Percentiles rank a stretch among this genome's conserved stretches.
phyloP scores from a whole-genome alignment of 192 early-diverging fungal genomes.

The Coemansia asiatica region DNA sequence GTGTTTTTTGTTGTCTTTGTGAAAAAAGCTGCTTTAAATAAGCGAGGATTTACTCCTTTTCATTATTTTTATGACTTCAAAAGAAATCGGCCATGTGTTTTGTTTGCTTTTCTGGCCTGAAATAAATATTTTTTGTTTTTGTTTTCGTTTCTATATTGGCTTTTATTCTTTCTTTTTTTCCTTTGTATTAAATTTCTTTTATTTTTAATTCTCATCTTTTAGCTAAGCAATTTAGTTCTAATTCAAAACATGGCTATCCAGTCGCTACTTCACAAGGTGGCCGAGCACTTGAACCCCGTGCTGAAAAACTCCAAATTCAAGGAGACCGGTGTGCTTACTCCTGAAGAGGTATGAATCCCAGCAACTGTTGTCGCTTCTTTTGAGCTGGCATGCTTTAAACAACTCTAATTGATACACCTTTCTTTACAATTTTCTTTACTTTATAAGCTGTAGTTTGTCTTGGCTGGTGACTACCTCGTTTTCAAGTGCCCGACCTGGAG shows the following conservation, averaged over 20 bases:
- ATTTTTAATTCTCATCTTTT: not conserved
- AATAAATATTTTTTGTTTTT: conserved; percentile 1
- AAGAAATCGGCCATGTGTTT: not conserved
- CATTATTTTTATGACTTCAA: not conserved
- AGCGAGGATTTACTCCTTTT: not conserved
- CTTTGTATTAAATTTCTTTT: not conserved
- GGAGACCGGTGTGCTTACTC: conserved; percentile 92
- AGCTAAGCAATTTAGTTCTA: not conserved
- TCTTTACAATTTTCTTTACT: conserved; percentile 7
- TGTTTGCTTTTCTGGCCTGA: not conserved
- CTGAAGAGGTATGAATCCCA: conserved; percentile 76
- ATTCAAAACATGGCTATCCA: conserved; percentile 59
- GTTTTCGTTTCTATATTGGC: not conserved
- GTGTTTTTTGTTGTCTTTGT: not conserved
- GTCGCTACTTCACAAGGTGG: conserved; percentile 67
- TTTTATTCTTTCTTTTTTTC: not conserved
- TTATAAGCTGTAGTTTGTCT: conserved; percentile 68
- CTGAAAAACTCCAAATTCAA: conserved; percentile 94
- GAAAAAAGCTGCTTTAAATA: not conserved
- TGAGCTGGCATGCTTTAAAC: not conserved
- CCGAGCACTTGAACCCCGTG: conserved; percentile 92
- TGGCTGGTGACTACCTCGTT: conserved; percentile 95
- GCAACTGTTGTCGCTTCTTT: not conserved
- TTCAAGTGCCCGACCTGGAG: conserved; percentile 99
- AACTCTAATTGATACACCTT: not conserved